These are phyloP conservation scores for Penicillium sp. DNA, from an alignment of 2,329 filamentous ascomycete genomes.

Conservation along the genomic window DNA sequence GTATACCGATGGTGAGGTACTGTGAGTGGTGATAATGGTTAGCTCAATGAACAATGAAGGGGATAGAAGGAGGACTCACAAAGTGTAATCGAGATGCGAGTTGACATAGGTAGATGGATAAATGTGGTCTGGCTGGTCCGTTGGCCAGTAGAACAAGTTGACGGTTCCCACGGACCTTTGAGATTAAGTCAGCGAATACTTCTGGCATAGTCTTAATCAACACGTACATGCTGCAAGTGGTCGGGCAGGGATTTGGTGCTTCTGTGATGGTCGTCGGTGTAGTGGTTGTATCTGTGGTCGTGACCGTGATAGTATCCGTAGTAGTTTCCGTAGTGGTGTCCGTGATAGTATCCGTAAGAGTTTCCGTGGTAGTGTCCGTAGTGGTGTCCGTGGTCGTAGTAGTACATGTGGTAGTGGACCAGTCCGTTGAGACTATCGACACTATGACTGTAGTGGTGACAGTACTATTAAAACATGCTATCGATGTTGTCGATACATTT, in stretches of 20 bases:
- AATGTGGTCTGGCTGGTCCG: constrained; percentile 2
- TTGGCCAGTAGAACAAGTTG: constrained; percentile 16
- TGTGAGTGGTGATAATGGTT: not conserved
- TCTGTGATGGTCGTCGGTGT: constrained; percentile 13
- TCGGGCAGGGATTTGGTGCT: constrained; percentile 15
- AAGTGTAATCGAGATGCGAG: constrained; percentile 12
- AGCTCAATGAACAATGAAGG: not conserved
- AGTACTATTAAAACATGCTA: not conserved
- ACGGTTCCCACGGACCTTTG: constrained; percentile 14
- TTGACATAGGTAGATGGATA: constrained; percentile 14
- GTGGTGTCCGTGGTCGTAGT: constrained; percentile 1
- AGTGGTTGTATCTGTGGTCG: not conserved
- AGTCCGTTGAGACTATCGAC: not conserved
- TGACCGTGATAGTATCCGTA: constrained; percentile 2
- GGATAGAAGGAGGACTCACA: constrained; percentile 2
- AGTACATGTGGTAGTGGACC: not conserved
- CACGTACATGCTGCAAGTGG: constrained; percentile 14
- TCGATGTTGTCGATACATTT: not conserved
- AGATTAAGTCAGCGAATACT: not conserved
- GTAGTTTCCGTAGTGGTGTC: not conserved
- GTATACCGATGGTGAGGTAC: constrained; percentile 16
- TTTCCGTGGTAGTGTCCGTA: not conserved
- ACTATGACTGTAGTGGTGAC: constrained; percentile 3
- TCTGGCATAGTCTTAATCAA: not conserved
- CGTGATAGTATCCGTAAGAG: not conserved